Evolutionary conservation across 257 asterid genomes (phyloP), one percentile per base, ranked within the genome.

Genomic region (Jaltomata sinuosa): DNA sequence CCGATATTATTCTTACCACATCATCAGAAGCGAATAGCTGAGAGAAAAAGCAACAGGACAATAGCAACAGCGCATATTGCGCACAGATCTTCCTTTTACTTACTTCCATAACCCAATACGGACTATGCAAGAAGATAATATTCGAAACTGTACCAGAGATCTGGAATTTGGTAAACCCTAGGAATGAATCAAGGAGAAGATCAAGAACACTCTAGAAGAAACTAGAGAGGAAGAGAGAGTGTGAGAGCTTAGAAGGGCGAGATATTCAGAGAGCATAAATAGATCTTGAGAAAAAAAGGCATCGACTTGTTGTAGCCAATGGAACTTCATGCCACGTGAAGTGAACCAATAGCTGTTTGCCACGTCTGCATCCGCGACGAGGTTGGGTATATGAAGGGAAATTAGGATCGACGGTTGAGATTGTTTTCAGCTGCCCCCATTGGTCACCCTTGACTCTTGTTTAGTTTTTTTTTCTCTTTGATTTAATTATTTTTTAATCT

Each of bases 11-110:
- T 67, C 92, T 49, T 89, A 93, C 99, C 91, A 88, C 92, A 82
- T 90, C 95, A 47, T 91, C 93, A 22, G 98, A 90, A 71, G 98
- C 98, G 83, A 5, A 54, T 32, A 93, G 97, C 91, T 87, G 94
- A 84, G 96, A 88, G 76, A 91, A 79, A 79, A 91, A 90, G 89
- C 93, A 92, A 10, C 90, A 93, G 84, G 89, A 84, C 85, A 92
- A 84, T 21, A 92, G 59, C 74, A 93, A 54, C 74, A 93, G 65
- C 88, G 90, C 67, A 79, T 55, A 90, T 82, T 89, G 94, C 91
- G 87, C 71, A 84, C 91, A 85, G 86, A 89, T 85, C 90, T 67
- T 92, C 87, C 6, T 47, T 25, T 19, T 74, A 15, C 0, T 47
- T 27, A 42, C 80, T 74, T 74, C 57, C 80, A 74, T 74, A 74